Evolutionary conservation across 176 grass and related monocot genomes (phyloP).

Genomic region (Musa beccarii): DNA sequence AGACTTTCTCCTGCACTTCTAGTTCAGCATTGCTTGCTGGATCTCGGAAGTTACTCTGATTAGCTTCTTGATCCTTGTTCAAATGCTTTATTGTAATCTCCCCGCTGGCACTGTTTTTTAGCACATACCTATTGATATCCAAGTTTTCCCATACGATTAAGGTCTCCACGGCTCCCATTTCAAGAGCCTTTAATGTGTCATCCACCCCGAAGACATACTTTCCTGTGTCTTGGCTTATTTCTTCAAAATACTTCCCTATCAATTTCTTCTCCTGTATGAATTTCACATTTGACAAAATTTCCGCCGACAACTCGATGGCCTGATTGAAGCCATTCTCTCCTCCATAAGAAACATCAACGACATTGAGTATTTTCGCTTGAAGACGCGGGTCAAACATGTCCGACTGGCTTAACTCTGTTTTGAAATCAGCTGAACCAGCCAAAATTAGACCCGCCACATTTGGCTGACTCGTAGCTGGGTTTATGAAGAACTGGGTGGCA

Average conservation of each 20-base stretch:
- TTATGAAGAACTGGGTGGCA: conserved; percentile 38
- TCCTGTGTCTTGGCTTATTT: conserved; percentile 43
- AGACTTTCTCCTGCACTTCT: conserved; percentile 4
- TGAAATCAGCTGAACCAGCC: conserved; percentile 42
- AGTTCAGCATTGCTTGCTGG: conserved; percentile 1
- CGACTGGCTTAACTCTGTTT: conserved; percentile 40
- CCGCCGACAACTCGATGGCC: conserved; percentile 39
- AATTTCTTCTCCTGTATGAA: conserved; percentile 42
- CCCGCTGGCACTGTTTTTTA: conserved; percentile 25
- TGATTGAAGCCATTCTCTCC: conserved; percentile 46
- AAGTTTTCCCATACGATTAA: conserved; percentile 43
- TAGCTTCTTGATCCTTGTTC: conserved; percentile 5
- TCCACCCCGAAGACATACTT: conserved; percentile 43
- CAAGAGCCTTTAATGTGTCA: conserved; percentile 33
- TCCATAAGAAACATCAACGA: conserved; percentile 39
- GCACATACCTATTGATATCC: conserved; percentile 28
- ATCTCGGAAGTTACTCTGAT: conserved; percentile 10
- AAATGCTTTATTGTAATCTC: conserved; percentile 24
- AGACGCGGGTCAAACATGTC: conserved; percentile 37
- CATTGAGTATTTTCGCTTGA: conserved; percentile 36
- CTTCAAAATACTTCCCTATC: conserved; percentile 42
- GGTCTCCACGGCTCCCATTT: conserved; percentile 39
- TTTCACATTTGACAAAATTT: conserved; percentile 37
- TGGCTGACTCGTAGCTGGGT: conserved; percentile 35
- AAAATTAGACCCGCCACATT: conserved; percentile 36